phyloP scores from a whole-genome alignment of 345 rosid genomes.

The Boechera stricta region DNA sequence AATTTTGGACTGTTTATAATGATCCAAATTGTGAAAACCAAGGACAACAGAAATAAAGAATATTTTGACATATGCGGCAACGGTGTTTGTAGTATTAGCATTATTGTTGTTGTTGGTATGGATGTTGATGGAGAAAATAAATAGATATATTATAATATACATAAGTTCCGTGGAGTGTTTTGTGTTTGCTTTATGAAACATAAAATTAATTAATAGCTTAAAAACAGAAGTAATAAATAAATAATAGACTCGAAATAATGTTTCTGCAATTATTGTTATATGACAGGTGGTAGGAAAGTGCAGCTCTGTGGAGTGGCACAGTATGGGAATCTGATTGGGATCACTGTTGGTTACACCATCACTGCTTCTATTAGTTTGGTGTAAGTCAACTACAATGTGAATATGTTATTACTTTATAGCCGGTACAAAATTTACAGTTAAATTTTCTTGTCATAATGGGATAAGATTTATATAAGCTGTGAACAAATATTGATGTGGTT shows the following conservation, averaged over 20 bases:
- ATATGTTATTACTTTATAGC: slow-evolving; percentile 24
- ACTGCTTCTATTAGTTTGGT: slow-evolving; percentile 97
- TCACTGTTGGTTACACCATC: slow-evolving; percentile 84
- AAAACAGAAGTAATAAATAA: slow-evolving; percentile 28
- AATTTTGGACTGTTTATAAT: slow-evolving; percentile 12
- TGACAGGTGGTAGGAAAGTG: slow-evolving; percentile 67
- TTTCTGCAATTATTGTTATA: slow-evolving; percentile 22
- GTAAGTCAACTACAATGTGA: slow-evolving; percentile 58
- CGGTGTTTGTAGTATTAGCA: slow-evolving; percentile 38
- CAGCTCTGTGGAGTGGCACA: slow-evolving; percentile 86
- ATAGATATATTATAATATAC: not conserved
- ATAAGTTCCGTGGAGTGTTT: slow-evolving; percentile 40
- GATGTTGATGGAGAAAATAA: slow-evolving; percentile 16
- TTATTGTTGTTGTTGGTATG: slow-evolving; percentile 34
- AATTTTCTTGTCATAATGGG: not conserved
- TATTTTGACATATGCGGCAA: slow-evolving; percentile 39
- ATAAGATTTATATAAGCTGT: not conserved
- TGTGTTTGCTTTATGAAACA: slow-evolving; percentile 41
- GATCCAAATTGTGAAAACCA: slow-evolving; percentile 21
- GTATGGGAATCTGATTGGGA: slow-evolving; percentile 71
- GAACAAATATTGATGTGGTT: slow-evolving; percentile 20
- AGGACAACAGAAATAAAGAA: slow-evolving; percentile 8
- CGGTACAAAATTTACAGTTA: slow-evolving; percentile 10
- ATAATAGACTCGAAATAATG: slow-evolving; percentile 13
- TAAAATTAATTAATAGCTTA: slow-evolving; percentile 23